A percentile compares a stretch with the other conserved stretches of the same genome.
These are phyloP conservation scores for Leptographium procerum DNA, from an alignment of 2,329 filamentous ascomycete species.

Conservation along the genomic window DNA sequence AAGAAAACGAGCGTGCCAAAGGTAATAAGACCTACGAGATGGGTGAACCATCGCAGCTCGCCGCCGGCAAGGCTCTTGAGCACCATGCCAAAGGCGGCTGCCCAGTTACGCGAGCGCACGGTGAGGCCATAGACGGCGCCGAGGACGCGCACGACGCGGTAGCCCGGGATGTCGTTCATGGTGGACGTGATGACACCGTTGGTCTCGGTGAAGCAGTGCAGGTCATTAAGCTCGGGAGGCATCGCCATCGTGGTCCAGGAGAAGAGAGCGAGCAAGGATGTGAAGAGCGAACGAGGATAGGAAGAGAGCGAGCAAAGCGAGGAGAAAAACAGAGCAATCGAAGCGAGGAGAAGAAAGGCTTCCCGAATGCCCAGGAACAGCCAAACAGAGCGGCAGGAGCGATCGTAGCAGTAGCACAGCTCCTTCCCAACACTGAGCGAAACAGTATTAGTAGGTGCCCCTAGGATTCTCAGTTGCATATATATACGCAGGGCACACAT, in stretches of 20 bases:
- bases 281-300: neutral
- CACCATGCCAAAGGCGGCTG: constrained; percentile 42
- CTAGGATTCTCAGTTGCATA: too few relatives aligned
- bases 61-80: constrained; percentile 46
- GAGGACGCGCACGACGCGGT: constrained; percentile 44
- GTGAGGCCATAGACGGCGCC: constrained; percentile 37
- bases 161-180: constrained; percentile 53
- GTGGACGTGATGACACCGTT: constrained; percentile 50
- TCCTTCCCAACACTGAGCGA: too few relatives aligned
- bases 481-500: too few relatives aligned
- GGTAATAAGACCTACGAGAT: constrained; percentile 26
- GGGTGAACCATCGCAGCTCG: constrained; percentile 48
- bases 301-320: too few relatives aligned
- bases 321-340: too few relatives aligned
- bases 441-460: too few relatives aligned
- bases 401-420: too few relatives aligned
- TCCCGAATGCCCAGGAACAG: too few relatives aligned
- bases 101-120: constrained; percentile 42
- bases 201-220: constrained; percentile 43
- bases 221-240: constrained; percentile 22
- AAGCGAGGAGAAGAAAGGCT: too few relatives aligned
- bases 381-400: too few relatives aligned
- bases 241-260: neutral
- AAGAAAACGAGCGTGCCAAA: neutral
- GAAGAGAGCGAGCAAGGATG: neutral